Evolutionary conservation across 345 rosid species (phyloP).

Genomic region (Rhodomyrtus tomentosa): DNA sequence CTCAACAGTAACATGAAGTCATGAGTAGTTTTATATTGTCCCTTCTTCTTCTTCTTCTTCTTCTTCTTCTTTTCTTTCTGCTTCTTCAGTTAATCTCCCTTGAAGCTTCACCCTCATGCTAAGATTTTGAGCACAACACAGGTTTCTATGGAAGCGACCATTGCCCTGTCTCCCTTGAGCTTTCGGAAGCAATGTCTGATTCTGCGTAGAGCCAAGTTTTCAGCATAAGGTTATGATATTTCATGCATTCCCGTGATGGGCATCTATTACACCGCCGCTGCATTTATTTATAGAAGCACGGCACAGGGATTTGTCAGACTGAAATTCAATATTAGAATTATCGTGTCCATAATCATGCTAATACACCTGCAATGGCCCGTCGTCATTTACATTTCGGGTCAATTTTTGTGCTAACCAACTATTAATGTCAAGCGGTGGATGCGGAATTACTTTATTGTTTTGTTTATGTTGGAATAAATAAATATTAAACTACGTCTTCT

Average conservation of each 20-base stretch:
- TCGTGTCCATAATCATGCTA: not conserved
- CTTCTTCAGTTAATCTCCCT: not conserved
- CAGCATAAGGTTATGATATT: not conserved
- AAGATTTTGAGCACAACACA: conserved; percentile 10
- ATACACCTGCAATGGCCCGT: not conserved
- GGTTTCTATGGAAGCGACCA: conserved; percentile 94
- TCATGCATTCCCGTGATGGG: not conserved
- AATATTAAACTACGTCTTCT: no score
- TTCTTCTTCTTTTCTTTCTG: not conserved
- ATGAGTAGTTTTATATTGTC: not conserved
- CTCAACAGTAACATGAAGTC: not conserved
- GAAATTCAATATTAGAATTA: not conserved
- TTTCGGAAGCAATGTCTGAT: conserved; percentile 24
- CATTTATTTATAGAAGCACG: not conserved
- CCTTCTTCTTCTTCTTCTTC: not conserved
- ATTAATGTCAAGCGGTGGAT: not conserved
- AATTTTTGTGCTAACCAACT: not conserved
- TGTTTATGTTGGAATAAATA: no score
- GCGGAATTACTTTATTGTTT: not conserved
- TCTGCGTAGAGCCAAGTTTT: conserved; percentile 10
- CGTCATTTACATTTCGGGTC: not conserved
- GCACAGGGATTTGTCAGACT: not conserved
- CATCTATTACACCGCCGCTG: not conserved
- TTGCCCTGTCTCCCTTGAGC: conserved; percentile 80
- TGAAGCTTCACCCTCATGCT: not conserved